Conservation (phyloP, 805 yeast species). For the Zygosaccharomyces lentus region DNA sequence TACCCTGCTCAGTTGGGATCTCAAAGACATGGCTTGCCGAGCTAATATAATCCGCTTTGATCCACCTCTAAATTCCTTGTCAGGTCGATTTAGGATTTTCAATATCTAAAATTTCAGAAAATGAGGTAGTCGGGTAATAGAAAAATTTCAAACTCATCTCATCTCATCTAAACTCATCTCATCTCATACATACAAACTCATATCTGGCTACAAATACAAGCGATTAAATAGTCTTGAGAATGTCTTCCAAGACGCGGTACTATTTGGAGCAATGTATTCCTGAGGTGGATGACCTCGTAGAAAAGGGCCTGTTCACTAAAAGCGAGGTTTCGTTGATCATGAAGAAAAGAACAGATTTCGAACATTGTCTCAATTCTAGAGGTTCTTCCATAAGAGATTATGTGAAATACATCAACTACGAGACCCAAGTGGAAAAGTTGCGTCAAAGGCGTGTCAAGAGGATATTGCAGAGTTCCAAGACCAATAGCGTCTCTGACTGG, state of each 20-base stretch:
- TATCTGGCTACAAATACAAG: background rate
- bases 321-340: slow-evolving; percentile 78
- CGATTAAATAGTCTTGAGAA: slow-evolving; percentile 15
- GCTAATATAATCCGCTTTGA: background rate
- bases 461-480: slow-evolving; percentile 48
- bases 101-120: slow-evolving; percentile 1
- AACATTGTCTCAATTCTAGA: slow-evolving; percentile 80
- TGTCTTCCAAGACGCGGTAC: slow-evolving; percentile 55
- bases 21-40: background rate
- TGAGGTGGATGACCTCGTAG: slow-evolving; percentile 82
- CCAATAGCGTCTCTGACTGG: slow-evolving; percentile 78
- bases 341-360: slow-evolving; percentile 93
- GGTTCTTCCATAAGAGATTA: slow-evolving; percentile 77
- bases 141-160: slow-evolving; percentile 21
- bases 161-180: slow-evolving; percentile 13
- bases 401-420: slow-evolving; percentile 74
- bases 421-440: slow-evolving; percentile 69
- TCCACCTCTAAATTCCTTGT: background rate
- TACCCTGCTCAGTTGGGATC: slow-evolving; percentile 1
- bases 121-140: slow-evolving; percentile 7
- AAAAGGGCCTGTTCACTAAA: slow-evolving; percentile 75
- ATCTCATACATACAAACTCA: slow-evolving; percentile 3
- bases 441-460: slow-evolving; percentile 68
- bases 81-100: background rate
- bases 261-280: slow-evolving; percentile 73